Base-by-base conservation (phyloP, 192 early-diverging fungal species). In the Backusella westeae region DNA sequence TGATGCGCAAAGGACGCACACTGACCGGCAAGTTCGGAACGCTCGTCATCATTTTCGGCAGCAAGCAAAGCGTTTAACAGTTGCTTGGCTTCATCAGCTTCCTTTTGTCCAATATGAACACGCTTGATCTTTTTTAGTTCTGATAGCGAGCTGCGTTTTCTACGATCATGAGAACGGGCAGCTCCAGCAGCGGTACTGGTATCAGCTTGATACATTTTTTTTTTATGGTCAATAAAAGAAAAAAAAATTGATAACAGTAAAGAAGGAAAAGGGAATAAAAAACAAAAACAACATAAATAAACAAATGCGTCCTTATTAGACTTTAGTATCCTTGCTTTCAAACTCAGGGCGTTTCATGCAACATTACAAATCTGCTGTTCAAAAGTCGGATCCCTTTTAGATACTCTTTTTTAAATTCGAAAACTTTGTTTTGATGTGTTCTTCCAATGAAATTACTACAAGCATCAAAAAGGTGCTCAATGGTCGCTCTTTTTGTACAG, bases 1-100 rank as follows among this genome's bases (percentile, higher is more conserved):
- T 90, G 82, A 76, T 70, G 73, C 32, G 74, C 53, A 73, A 77
- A 77, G 32, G 71, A 71, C 12, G 72, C 72, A 63, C 77, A 66
- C 42, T 76, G 56, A 4, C 77, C 80, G 21, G 73, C 80, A 66
- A 66, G 36, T 46, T 71, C 70, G 14, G 38, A 17, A 34, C 80
- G 80, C 23, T 71, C 74, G 9, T 65, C 80, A 67, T 23, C 49
- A 32, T 63, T 35, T n/a, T 75, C 49, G 17, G 23, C 39, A 66
- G 42, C 14, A 19, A 80, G 66, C 46, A 72, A 67, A 26, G 38
- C 35, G 7, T 63, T 63, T 4, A 80, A 49, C 17, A 80, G 34
- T 19, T 80, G 71, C 71, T 80, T 75, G 65, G 75, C 79, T 39
- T 80, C 56, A 63, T 63, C 56, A 1, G 56, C 56, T 63, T 63